Evolutionary conservation across 495 filamentous ascomycete species (phyloP), one percentile per base, ranked within the genome.

Genomic region (Gamarada debralockiae): DNA sequence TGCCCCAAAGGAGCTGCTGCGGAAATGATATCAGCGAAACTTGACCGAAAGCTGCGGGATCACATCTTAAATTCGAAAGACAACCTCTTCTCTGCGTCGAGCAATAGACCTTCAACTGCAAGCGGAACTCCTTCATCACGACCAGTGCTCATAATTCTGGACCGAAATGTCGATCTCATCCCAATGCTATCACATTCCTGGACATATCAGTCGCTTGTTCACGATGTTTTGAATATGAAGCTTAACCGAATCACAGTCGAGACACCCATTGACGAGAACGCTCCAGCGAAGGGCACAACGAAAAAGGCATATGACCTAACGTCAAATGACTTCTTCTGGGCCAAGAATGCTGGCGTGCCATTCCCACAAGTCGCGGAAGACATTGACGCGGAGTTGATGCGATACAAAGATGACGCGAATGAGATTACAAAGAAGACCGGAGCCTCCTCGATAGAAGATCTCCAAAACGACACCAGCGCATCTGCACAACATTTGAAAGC

Each of bases 161-260:
- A 97, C 69, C 86, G 93, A 53, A 97, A 95, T 56, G 84, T 99
- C 20, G 93, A 99, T 68, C 67, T 97, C 31, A 89, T 96, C 52
- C 91, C 95, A n/a, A 97, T 97, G 95, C 77, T 97, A 1, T 96
- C 92, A 20, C 93, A 99, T 70, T 96, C 92, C 1, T 99, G 93
- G 93, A 97, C 91, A 3, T 99, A 99, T 63, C 93, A 97, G 64
- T 96, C 91, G 1, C 78, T 99, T 15, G 90, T 97, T 25, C 86
- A 96, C 57, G 95, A 99, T 70, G 86, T 99, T 7, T 82, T 97
- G 51, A 82, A 87, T 34, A 95, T 95, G 89, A 86, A 85, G 56
- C 78, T 97, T 41, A 99, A 97, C 59, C 86, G 91, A n/a, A 97
- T 99, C 63, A 97, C 90, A 3, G 81, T 99, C 36, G 90, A 96